Evolutionary conservation across 179 eudicot species (phyloP), one percentile per base, ranked within the genome.

Genomic region (Beta corolliflora): DNA sequence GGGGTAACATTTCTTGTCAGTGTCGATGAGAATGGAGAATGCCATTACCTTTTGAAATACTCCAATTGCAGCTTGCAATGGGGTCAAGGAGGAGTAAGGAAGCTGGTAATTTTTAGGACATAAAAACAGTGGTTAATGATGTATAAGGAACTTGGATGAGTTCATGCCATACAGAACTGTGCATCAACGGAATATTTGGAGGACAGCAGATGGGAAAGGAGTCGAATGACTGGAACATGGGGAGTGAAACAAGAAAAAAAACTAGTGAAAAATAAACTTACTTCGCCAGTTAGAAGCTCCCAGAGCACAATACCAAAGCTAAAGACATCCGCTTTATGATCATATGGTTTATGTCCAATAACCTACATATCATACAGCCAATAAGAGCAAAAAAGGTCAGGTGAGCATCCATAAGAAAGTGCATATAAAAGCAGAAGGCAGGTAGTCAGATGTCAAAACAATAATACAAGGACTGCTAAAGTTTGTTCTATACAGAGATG

Each of bases 61-160:
- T 70, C 94, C 97, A 71, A 93, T 83, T 10, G 97, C 97, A 75
- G 95, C 97, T 90, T 93, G 97, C 82, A 93, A 85, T 21, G 97
- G 97, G 71, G 91, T 92, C 75, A 92, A 81, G 82, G 74, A 67
- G 5, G 87, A 78, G 82, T 93, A 91, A 19, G 95, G 97, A 79
- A 93, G 80, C 97, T 93, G 90, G n/a, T 52, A 73, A 48, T 31
- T 76, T 65, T 76, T 65, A 46, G 65, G 76, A 58, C 73, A 85
- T 56, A 79, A 18, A 77, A n/a, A 67, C 41, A 36, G 58, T 41
- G 5, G 71, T 71, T 71, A 81, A 10, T 21, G 41, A 50, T 9
- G 64, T 48, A 60, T 59, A 54, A 9, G 7, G 48, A 48, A 46
- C 19, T 59, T 5, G 12, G 69, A 46, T 60, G 16, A n/a, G 25